phyloP scores from a whole-genome alignment of 108 stramenopile species.

The Cylindrotheca closterium region DNA sequence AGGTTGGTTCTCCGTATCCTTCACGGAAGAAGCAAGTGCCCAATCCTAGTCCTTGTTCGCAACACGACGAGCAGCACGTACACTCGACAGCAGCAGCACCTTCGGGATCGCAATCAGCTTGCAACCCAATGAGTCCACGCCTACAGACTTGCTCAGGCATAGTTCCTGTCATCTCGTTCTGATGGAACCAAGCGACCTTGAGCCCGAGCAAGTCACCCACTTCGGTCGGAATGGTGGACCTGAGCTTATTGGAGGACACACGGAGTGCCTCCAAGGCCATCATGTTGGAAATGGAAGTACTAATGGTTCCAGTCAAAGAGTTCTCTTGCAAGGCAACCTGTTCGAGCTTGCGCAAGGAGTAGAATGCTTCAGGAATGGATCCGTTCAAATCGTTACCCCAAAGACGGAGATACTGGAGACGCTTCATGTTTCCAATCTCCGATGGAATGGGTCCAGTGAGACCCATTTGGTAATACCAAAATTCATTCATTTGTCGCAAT shows the following conservation, averaged over 20 bases:
- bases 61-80: constrained; percentile 25
- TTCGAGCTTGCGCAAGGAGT: constrained; percentile 5
- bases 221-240: constrained; percentile 31
- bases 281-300: constrained; percentile 11
- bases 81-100: constrained; percentile 17
- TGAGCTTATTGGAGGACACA: constrained; percentile 28
- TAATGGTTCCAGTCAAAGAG: constrained; percentile 15
- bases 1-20: not conserved
- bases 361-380: constrained; percentile 22
- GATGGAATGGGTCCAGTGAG: constrained; percentile 35
- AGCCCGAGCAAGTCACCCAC: constrained; percentile 24
- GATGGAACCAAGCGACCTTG: constrained; percentile 10
- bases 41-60: constrained; percentile 6
- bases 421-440: constrained; percentile 28
- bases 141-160: constrained; percentile 11
- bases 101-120: constrained; percentile 24
- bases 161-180: constrained; percentile 13
- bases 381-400: constrained; percentile 27
- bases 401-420: constrained; percentile 24
- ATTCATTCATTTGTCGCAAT: constrained; percentile 7
- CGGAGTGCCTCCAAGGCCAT: constrained; percentile 19
- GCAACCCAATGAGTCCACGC: not conserved
- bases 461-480: constrained; percentile 15
- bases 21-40: not conserved
- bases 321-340: constrained; percentile 9